phyloP scores from a whole-genome alignment of 2,329 filamentous ascomycete genomes.

The Dothideomycetes sp. region DNA sequence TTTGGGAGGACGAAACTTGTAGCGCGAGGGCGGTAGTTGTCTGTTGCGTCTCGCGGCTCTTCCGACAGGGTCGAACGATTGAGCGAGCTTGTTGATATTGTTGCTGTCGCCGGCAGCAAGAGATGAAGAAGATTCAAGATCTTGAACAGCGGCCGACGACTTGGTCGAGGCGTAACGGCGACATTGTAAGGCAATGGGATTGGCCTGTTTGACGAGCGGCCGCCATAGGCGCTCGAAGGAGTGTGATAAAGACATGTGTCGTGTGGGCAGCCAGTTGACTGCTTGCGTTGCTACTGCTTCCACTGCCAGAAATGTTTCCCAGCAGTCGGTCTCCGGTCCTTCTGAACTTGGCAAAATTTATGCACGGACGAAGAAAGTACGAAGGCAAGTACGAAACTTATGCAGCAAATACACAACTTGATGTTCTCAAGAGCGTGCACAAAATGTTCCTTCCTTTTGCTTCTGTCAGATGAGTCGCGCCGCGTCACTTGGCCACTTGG shows the following conservation, averaged over 20 bases:
- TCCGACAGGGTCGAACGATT: conserved; percentile 41
- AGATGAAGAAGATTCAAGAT: conserved; percentile 42
- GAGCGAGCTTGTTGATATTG: conserved; percentile 26
- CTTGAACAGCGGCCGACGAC: conserved; percentile 27
- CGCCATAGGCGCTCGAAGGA: conserved; percentile 9
- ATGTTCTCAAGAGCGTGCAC: too few species aligned
- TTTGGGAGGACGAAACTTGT: conserved; percentile 88
- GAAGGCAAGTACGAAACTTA: too few species aligned
- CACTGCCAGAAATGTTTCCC: too few species aligned
- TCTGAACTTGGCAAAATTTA: too few species aligned
- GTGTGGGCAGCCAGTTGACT: conserved; percentile 1
- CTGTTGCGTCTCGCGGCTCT: conserved; percentile 34
- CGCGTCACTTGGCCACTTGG: too few species aligned
- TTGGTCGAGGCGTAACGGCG: conserved; percentile 22
- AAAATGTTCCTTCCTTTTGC: too few species aligned
- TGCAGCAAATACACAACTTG: too few species aligned
- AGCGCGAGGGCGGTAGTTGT: conserved; percentile 53
- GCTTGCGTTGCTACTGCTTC: background rate
- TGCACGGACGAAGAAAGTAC: too few species aligned
- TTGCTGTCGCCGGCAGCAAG: conserved; percentile 31
- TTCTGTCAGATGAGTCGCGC: too few species aligned
- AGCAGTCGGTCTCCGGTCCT: too few species aligned
- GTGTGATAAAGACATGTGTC: conserved; percentile 9
- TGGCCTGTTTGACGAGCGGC: conserved; percentile 1
- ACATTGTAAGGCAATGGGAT: conserved; percentile 18